Base-by-base conservation (phyloP, 1,284 basidiomycete species). In the Trichosporon inkin region DNA sequence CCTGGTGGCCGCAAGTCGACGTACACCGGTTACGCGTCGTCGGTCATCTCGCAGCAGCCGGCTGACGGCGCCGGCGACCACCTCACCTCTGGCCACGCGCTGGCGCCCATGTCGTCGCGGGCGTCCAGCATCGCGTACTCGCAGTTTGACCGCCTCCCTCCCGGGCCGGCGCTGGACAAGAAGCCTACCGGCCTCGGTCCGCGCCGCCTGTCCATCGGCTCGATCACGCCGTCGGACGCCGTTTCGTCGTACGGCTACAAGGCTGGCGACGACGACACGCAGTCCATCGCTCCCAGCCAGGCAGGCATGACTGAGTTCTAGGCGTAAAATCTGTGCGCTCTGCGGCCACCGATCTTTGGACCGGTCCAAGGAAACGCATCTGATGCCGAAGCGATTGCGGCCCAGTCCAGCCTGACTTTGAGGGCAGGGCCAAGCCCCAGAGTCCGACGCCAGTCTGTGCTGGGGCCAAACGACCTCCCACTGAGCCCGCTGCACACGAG, bases 21-120 rank as follows among this genome's bases (percentile, higher is more conserved):
- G 19, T 92, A 91, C 68, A 85, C 86, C 61, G 88, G 88, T 67
- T 95, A 96, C 73, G 92, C 91, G 2, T 89, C 87, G 39, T 93
- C 90, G 14, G 90, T 93, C 74, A 87, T 92, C 64, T 94, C 92
- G 37, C 92, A 93, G 74, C 90, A 94, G 76, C 84, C 82, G 37
- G 88, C 83, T 14, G 87, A 87, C 66, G 81, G 79, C 56, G 81
- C 82, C 61, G 86, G 84, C 68, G 84, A 88, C 60, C 78, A 85
- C 61, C 84, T 67, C 0, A 66, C 63, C 7, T 49, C 62, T 7
- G 65, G 55, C 20, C 52, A 59, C 32, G 56, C 62, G 11, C 49
- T 59, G 0, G 57, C 60, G 2, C 63, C 63, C 34, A 64, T 64
- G 63, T 60, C 58, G 44, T 64, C 63, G 53, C 63, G 63, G 32